Evolutionary conservation across 371 early-diverging fungal genomes (phyloP).

Genomic region (Syncephalastrum sp.): DNA sequence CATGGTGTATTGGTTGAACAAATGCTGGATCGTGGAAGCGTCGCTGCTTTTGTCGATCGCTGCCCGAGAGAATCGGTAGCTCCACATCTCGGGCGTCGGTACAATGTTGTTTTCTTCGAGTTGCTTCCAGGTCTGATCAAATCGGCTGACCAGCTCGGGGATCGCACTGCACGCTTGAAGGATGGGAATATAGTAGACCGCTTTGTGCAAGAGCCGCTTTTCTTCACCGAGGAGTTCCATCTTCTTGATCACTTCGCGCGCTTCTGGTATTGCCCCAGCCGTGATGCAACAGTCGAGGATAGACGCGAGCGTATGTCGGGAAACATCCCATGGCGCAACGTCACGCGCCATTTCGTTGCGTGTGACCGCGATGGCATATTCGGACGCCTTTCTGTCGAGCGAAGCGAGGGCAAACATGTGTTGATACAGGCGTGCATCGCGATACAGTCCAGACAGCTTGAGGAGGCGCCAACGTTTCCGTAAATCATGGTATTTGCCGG

Average conservation of each 20-base stretch:
- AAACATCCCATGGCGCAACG: slow-evolving; percentile 13
- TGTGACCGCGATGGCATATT: slow-evolving; percentile 35
- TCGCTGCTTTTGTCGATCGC: slow-evolving; percentile 1
- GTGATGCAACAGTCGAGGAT: slow-evolving; percentile 46
- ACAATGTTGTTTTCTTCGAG: background rate
- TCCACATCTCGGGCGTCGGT: too few relatives aligned
- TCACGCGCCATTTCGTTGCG: slow-evolving; percentile 43
- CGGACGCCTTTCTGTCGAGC: slow-evolving; percentile 29
- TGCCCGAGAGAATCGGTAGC: too few relatives aligned
- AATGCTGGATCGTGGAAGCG: slow-evolving; percentile 13
- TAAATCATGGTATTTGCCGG: slow-evolving; percentile 36
- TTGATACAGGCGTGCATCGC: slow-evolving; percentile 36
- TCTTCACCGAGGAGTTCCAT: slow-evolving; percentile 5
- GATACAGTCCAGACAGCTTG: slow-evolving; percentile 31
- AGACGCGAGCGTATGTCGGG: slow-evolving; percentile 27
- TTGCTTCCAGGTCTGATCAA: background rate
- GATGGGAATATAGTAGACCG: slow-evolving; percentile 2
- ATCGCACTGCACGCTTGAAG: background rate
- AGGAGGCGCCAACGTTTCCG: slow-evolving; percentile 42
- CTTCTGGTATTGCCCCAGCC: slow-evolving; percentile 20
- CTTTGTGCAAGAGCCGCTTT: too few relatives aligned
- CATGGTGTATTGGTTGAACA: slow-evolving; percentile 47
- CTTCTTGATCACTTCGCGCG: slow-evolving; percentile 15
- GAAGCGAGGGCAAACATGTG: slow-evolving; percentile 38
- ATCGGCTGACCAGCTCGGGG: background rate